A percentile compares a stretch with the other conserved stretches of the same genome.
phyloP scores from a whole-genome alignment of 2,329 filamentous ascomycete species.

The Cladophialophora yegresii region DNA sequence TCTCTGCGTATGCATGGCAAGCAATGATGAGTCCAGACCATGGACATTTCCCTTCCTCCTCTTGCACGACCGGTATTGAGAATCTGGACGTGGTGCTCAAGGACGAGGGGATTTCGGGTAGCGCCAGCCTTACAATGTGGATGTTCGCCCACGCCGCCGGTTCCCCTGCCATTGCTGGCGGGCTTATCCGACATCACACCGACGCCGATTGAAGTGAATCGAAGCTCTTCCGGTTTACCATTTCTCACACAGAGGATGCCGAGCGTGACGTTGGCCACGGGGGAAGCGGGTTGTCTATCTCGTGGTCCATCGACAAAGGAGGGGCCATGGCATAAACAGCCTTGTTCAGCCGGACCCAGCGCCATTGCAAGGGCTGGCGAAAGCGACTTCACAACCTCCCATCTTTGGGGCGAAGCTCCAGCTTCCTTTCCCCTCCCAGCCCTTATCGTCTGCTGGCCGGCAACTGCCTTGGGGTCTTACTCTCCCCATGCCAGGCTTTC shows the following conservation, averaged over 20 bases:
- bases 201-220: conserved; percentile 2
- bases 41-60: background rate
- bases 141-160: no score
- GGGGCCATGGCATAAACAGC: background rate
- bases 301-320: background rate
- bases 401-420: no score
- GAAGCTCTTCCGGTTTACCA: conserved; percentile 9
- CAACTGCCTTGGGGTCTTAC: no score
- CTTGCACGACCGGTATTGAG: background rate
- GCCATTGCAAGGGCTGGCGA: background rate
- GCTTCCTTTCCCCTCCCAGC: no score
- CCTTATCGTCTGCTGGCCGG: no score
- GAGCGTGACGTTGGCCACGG: conserved; percentile 7
- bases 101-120: no score
- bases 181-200: no score
- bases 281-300: background rate
- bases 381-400: no score
- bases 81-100: background rate
- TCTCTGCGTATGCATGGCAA: background rate
- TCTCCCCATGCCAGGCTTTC: no score
- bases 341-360: background rate
- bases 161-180: no score
- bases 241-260: conserved; percentile 13
- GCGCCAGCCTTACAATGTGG: no score
- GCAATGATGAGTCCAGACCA: background rate